Percentiles rank a stretch among this genome's conserved stretches.
These are phyloP conservation scores for Penicillium tannophilum DNA, from an alignment of 495 filamentous ascomycete genomes.

Conservation along the genomic window DNA sequence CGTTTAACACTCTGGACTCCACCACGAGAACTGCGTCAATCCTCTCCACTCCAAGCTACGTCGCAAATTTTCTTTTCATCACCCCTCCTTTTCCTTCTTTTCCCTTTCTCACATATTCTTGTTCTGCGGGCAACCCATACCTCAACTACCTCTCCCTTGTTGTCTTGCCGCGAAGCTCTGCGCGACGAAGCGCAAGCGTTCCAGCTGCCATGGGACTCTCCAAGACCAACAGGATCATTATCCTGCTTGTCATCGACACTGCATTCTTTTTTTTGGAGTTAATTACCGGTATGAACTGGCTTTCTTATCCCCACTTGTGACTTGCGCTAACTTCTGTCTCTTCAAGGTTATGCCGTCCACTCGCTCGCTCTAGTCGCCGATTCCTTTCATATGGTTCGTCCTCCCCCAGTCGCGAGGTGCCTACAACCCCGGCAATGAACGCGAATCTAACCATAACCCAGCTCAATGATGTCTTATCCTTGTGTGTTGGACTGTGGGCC, in stretches of 20 bases:
- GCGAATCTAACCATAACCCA: conserved; percentile 23
- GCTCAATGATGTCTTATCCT: conserved; percentile 94
- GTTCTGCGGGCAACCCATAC: background rate
- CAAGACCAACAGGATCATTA: conserved; percentile 87
- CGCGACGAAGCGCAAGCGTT: background rate
- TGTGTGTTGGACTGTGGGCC: conserved; percentile 92
- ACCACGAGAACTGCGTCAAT: background rate
- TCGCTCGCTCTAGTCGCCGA: conserved; percentile 94
- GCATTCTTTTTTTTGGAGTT: conserved; percentile 90
- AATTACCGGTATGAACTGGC: conserved; percentile 61
- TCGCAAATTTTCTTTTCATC: background rate
- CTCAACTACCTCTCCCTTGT: background rate
- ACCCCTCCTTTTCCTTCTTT: background rate
- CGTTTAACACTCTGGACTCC: background rate
- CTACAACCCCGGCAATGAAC: background rate
- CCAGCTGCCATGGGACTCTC: conserved; percentile 74
- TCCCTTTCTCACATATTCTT: background rate
- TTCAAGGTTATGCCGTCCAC: conserved; percentile 72
- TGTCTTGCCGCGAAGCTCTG: background rate
- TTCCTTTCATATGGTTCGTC: conserved; percentile 92
- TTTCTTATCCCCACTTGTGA: background rate
- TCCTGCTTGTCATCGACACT: conserved; percentile 88
- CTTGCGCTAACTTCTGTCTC: conserved; percentile 16
- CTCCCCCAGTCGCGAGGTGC: background rate
- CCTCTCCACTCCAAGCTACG: background rate